phyloP scores from a whole-genome alignment of 78 protist species.

The Dictyostelium citrinum region DNA sequence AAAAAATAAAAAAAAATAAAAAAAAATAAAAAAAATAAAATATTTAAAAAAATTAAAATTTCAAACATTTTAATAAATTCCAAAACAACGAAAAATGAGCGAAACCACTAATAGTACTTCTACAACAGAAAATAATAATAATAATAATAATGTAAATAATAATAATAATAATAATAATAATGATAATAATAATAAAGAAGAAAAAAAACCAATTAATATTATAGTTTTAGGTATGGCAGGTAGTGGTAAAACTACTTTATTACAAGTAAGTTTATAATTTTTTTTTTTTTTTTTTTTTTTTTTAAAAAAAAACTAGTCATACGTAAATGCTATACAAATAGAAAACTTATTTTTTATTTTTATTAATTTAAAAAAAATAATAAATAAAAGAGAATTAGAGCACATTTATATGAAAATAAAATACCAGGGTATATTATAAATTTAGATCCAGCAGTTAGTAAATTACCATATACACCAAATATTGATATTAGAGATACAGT shows the following conservation, averaged over 20 bases:
- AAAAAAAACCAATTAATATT: constrained; percentile 83
- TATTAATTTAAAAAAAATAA: background rate
- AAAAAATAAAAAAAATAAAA: background rate
- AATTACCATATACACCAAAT: constrained; percentile 91
- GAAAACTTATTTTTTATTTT: background rate
- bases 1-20: background rate
- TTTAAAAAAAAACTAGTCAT: no score
- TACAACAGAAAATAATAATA: background rate
- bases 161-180: constrained; percentile 4
- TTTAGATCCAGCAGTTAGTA: constrained; percentile 95
- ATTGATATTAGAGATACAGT: constrained; percentile 99
- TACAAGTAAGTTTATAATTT: constrained; percentile 80
- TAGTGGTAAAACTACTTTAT: constrained; percentile 97
- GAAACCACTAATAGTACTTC: background rate
- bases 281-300: no score
- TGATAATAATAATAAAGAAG: background rate
- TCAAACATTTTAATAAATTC: background rate
- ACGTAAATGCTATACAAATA: no score
- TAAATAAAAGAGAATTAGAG: constrained; percentile 76
- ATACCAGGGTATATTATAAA: constrained; percentile 91
- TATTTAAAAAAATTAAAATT: background rate
- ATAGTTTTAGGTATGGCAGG: constrained; percentile 99
- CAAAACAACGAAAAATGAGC: background rate
- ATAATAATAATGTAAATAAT: background rate
- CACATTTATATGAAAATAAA: constrained; percentile 76